A percentile compares a stretch with the other conserved stretches of the same genome.
These are phyloP conservation scores for Lachancea nothofagi DNA, from an alignment of 805 yeast species.

Conservation along the genomic window DNA sequence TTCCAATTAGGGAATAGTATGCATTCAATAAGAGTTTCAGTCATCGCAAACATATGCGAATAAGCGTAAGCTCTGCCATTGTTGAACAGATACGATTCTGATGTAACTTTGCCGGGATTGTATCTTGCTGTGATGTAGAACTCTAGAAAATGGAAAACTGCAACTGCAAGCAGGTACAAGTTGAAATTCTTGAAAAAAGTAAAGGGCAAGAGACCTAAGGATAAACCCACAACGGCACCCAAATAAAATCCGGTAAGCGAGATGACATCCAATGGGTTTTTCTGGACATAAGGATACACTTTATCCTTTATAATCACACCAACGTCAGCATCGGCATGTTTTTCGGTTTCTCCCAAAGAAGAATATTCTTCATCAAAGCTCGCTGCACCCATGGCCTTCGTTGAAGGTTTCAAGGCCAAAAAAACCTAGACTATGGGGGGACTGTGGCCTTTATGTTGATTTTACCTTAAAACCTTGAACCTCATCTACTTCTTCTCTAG, in stretches of 20 bases:
- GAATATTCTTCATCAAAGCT: background rate
- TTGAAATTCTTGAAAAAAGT: constrained; percentile 34
- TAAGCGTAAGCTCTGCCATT: constrained; percentile 54
- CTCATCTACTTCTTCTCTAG: background rate
- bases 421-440: no score
- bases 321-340: constrained; percentile 1
- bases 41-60: constrained; percentile 52
- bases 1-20: constrained; percentile 38
- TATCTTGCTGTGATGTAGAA: constrained; percentile 72
- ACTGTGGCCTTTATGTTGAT: no score
- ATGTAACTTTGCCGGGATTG: constrained; percentile 59
- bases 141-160: constrained; percentile 76
- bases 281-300: constrained; percentile 32
- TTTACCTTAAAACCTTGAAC: background rate
- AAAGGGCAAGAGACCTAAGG: constrained; percentile 29
- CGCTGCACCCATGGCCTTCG: no score
- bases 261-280: constrained; percentile 41
- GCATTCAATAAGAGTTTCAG: constrained; percentile 45
- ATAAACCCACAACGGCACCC: constrained; percentile 41
- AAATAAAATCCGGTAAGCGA: constrained; percentile 40
- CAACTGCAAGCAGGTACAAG: constrained; percentile 47
- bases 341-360: background rate
- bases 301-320: constrained; percentile 12
- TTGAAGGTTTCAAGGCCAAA: no score
- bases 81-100: constrained; percentile 62